These are phyloP conservation scores for Aspergillus novofumigatus DNA, from an alignment of 2,329 filamentous ascomycete species.

Conservation along the genomic window DNA sequence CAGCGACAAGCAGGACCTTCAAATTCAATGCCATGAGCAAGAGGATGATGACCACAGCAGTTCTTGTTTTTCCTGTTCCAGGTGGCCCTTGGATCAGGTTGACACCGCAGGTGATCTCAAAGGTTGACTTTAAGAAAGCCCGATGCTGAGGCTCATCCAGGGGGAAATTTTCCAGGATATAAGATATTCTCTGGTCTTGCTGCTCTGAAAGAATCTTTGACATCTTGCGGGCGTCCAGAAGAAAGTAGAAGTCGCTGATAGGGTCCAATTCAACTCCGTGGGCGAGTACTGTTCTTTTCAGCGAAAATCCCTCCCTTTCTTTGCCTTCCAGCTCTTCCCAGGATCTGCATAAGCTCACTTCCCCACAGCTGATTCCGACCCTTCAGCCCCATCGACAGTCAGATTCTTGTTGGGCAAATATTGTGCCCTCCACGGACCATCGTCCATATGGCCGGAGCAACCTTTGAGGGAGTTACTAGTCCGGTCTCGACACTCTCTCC, in stretches of 20 bases:
- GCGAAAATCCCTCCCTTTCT: conserved; percentile 1
- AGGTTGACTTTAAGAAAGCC: conserved; percentile 2
- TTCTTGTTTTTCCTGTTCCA: conserved; percentile 8
- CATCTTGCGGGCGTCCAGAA: conserved; percentile 1
- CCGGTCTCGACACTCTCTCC: no score
- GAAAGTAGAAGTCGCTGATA: conserved; percentile 3
- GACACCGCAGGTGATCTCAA: not conserved
- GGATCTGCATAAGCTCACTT: not conserved
- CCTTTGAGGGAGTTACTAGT: no score
- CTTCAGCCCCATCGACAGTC: no score
- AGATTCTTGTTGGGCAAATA: no score
- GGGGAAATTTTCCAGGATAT: not conserved
- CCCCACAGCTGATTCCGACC: no score
- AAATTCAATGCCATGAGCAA: conserved; percentile 1
- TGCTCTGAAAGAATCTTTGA: not conserved
- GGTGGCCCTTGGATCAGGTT: conserved; percentile 4
- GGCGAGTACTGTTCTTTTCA: conserved; percentile 4
- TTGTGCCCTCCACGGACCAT: no score
- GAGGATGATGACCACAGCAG: conserved; percentile 5
- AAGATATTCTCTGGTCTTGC: not conserved
- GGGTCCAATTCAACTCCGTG: conserved; percentile 5
- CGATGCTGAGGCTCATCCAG: conserved; percentile 1
- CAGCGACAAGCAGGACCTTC: conserved; percentile 1
- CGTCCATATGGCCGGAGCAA: no score
- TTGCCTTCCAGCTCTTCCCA: not conserved